Conservation (phyloP, 2,329 filamentous ascomycete species). For the Chrysoporthe deuterocubensis region DNA sequence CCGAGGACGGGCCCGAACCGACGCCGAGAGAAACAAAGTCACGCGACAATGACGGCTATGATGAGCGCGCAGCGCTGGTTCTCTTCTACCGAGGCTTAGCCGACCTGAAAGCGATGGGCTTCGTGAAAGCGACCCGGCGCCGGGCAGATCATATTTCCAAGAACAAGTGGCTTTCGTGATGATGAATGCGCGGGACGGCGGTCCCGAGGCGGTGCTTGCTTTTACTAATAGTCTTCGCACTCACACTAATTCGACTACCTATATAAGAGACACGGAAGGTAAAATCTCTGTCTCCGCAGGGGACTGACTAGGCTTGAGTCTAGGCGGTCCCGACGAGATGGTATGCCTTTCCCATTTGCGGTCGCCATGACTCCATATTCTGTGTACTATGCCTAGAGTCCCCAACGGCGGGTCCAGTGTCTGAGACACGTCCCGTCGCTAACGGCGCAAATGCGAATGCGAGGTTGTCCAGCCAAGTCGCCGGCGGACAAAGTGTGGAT, state of each 20-base stretch:
- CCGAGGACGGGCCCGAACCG: constrained; percentile 45
- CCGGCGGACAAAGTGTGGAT: neutral
- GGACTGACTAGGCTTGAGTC: neutral
- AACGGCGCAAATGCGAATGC: no score
- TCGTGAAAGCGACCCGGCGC: constrained; percentile 87
- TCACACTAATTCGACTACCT: constrained; percentile 7
- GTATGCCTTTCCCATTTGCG: constrained; percentile 10
- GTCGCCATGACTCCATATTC: constrained; percentile 8
- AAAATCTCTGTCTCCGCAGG: neutral
- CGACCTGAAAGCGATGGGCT: constrained; percentile 82
- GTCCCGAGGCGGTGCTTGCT: constrained; percentile 8
- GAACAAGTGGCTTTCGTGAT: constrained; percentile 71
- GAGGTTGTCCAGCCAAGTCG: neutral
- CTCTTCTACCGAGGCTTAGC: constrained; percentile 85
- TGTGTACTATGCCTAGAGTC: neutral
- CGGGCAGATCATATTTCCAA: constrained; percentile 93
- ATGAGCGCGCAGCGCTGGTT: constrained; percentile 66
- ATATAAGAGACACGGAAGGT: neutral
- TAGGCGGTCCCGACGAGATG: constrained; percentile 8
- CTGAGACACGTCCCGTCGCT: constrained; percentile 9
- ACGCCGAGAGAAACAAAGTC: constrained; percentile 33
- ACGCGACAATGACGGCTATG: constrained; percentile 42
- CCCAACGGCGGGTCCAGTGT: neutral
- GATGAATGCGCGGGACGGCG: constrained; percentile 10
- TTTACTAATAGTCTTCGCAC: constrained; percentile 21